These are phyloP conservation scores for Calonectria pauciramosa DNA, from an alignment of 2,329 filamentous ascomycete species.

Conservation along the genomic window DNA sequence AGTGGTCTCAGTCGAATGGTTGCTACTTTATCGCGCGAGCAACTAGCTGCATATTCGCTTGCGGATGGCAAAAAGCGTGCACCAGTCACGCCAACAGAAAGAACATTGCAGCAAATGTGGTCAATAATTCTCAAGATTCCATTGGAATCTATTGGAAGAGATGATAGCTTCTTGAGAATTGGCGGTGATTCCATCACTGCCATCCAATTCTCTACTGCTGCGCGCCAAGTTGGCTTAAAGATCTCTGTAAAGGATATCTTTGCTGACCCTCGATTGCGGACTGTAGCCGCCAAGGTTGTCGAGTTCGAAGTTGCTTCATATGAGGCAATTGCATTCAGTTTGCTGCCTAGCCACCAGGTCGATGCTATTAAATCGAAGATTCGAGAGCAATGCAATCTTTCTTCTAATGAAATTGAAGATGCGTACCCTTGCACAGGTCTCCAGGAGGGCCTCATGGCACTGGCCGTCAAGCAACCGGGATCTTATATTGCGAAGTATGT, in stretches of 20 bases:
- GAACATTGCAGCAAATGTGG: conserved; percentile 51
- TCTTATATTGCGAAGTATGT: conserved; percentile 21
- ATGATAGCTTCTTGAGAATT: conserved; percentile 8
- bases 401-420: conserved; percentile 42
- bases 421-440: conserved; percentile 52
- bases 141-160: conserved; percentile 43
- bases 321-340: neutral
- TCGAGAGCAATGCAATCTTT: neutral
- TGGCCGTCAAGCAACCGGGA: conserved; percentile 20
- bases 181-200: conserved; percentile 23
- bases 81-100: neutral
- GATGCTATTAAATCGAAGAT: neutral
- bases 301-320: neutral
- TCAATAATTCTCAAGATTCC: conserved; percentile 39
- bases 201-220: conserved; percentile 39
- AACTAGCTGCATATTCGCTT: conserved; percentile 23
- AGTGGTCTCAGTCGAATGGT: neutral
- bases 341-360: neutral
- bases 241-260: conserved; percentile 14
- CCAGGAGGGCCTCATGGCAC: conserved; percentile 51
- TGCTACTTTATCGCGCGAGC: conserved; percentile 18
- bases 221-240: neutral
- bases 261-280: neutral
- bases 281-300: neutral
- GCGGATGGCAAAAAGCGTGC: conserved; percentile 3